Evolutionary conservation across 2,329 filamentous ascomycete genomes (phyloP), one percentile per base, ranked within the genome.

Genomic region (Colletotrichum neosansevieriae): DNA sequence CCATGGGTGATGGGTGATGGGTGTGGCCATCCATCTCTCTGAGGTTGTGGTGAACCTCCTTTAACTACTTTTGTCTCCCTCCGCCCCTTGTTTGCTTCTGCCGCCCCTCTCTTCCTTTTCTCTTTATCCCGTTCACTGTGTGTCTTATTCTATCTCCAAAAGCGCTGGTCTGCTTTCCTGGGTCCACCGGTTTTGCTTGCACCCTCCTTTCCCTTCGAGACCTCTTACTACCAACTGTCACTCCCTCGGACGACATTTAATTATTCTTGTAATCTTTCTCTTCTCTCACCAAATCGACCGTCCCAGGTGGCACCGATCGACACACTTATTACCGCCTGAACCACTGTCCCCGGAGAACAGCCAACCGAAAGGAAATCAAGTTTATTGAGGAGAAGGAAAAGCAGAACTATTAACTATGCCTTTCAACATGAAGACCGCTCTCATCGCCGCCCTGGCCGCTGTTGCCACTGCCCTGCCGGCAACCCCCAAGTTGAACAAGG

Each of bases 161-260:
- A 85, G 83, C 83, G 79, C 83, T 83, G 83, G 83, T 84, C 81
- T 83, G 83, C 82, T 84, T 83, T 78, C 69, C 73, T 73, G 74
- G 76, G 76, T 79, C 78, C 63, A 69, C 67, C 67, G 76, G 66
- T 74, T 72, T 73, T 73, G 73, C 73, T 75, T 74, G 69, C 73
- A 79, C 75, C 76, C 71, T 78, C 74, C 71, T 77, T 76, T 74
- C 65, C 64, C 58, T 67, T 63, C 40, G 66, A 69, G 61, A 69
- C 65, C 66, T 49, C 56, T 47, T 53, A 58, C 57, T 51, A 66
- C 71, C 66, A 71, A 58, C 57, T 67, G 62, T 72, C 63, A 67
- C 57, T 69, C 67, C 63, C 63, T 70, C 53, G 60, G 60, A 57
- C 67, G 49, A 62, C 67, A 53, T 74, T 69, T 76, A 77, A 72